Base-by-base conservation (phyloP, 1,284 basidiomycete genomes). In the Cryptococcus jaspeensis region DNA sequence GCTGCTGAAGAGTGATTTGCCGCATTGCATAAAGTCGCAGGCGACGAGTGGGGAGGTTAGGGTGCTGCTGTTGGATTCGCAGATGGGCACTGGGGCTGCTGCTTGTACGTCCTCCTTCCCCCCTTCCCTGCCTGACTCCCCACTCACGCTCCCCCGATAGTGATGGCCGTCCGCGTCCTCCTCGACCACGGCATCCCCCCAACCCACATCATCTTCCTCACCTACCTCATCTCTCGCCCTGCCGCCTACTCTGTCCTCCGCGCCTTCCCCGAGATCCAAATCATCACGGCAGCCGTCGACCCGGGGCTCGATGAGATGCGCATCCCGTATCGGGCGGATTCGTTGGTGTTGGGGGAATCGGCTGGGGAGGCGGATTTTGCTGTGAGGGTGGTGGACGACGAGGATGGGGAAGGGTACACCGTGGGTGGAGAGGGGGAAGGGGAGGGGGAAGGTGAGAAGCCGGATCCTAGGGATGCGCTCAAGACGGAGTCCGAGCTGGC, bases 111-210 rank as follows among this genome's bases (percentile, higher is more conserved):
- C 35, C 51, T n/a, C 15, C 22, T 5, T 2, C 7, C 50, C 16
- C 15, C 43, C 35, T 25, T 35, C 23, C 32, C 2, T 20, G 9
- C n/a, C n/a, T 23, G 44, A 5, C 32, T 37, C 18, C 11, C 5
- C 23, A 32, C 6, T 28, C 42, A 38, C 32, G 2, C 37, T n/a
- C 5, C 16, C 25, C 45, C 16, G 9, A 5, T 74, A 55, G 73
- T 82, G 75, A 98, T 98, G 95, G 90, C 92, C 0, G 89, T 99
- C 56, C 87, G 95, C n/a, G 85, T 96, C 5, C 80, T 98, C 16
- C 83, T 98, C 25, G 95, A 99, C 71, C 95, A 99, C 69, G 93
- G 94, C n/a, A 87, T 98, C 8, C 84, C 68, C 42, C 85, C 92
- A 70, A 83, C 87, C 45, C 86, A 87, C 67, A 92, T 93, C 67